Evolutionary conservation across 352 stramenopile genomes (phyloP).

Genomic region (Phytophthora pinifolia): DNA sequence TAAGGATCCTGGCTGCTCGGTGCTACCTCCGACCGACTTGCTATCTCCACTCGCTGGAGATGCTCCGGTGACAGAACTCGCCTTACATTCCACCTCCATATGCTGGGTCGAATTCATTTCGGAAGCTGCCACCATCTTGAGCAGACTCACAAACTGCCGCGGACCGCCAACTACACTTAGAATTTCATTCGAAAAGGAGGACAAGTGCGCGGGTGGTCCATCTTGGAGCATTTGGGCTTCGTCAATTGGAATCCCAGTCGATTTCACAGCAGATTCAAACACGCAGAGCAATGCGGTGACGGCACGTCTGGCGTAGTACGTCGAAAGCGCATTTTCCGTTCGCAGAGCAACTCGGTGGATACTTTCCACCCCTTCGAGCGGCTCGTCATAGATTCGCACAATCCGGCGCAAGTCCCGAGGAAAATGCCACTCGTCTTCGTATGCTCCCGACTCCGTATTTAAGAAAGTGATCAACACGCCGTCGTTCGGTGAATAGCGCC

Average conservation of each 20-base stretch:
- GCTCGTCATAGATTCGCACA: constrained; percentile 81
- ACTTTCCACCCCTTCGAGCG: constrained; percentile 57
- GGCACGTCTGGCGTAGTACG: constrained; percentile 76
- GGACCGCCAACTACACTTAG: constrained; percentile 61
- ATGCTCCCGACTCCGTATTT: constrained; percentile 84
- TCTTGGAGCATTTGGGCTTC: constrained; percentile 17
- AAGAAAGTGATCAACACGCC: constrained; percentile 82
- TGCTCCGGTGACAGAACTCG: background rate
- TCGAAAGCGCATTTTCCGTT: constrained; percentile 82
- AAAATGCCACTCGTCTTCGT: constrained; percentile 82
- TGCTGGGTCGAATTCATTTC: constrained; percentile 58
- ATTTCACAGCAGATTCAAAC: constrained; percentile 15
- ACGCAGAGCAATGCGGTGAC: constrained; percentile 34
- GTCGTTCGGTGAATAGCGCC: constrained; percentile 50
- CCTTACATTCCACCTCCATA: constrained; percentile 13
- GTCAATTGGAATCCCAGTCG: background rate
- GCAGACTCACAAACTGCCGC: constrained; percentile 72
- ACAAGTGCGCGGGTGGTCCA: constrained; percentile 6
- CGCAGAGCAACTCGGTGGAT: constrained; percentile 76
- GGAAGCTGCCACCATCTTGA: constrained; percentile 82
- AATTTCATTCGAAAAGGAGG: constrained; percentile 38
- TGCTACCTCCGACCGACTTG: constrained; percentile 14
- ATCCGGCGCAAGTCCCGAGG: constrained; percentile 77
- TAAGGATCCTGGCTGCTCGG: constrained; percentile 39
- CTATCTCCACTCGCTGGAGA: background rate